These are phyloP conservation scores for Tetraselmis chui DNA, from an alignment of 139 green algal genomes.

Conservation along the genomic window DNA sequence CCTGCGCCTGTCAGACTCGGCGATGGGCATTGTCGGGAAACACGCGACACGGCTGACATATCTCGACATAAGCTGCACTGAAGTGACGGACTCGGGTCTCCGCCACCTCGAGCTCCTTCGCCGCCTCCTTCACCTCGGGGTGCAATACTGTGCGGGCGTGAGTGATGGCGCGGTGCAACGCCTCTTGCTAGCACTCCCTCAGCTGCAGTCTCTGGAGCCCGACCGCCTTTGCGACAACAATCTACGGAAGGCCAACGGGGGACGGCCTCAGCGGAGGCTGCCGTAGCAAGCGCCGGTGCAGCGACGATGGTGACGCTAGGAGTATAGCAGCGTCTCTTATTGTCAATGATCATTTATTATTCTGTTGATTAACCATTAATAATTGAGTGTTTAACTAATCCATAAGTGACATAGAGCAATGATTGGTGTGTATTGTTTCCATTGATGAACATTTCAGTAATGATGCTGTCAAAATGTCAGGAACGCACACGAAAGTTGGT, in stretches of 20 bases:
- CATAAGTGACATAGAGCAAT: no score
- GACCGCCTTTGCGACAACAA: background rate
- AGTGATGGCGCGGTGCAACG: background rate
- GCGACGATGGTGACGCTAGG: no score
- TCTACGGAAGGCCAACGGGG: background rate
- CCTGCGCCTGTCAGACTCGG: background rate
- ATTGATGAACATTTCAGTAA: no score
- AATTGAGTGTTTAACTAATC: no score
- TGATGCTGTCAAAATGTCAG: no score
- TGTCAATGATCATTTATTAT: no score
- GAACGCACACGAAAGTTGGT: no score
- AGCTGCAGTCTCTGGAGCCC: background rate
- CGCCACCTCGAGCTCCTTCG: background rate
- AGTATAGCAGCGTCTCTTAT: no score
- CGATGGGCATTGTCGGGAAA: background rate
- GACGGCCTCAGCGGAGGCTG: background rate
- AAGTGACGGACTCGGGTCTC: background rate
- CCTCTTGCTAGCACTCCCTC: background rate
- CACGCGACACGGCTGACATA: background rate
- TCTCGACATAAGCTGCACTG: background rate
- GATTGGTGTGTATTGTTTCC: no score
- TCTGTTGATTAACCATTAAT: no score
- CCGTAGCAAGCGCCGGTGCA: no score
- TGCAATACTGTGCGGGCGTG: background rate
- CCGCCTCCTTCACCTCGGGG: background rate